Base-by-base conservation (phyloP, 2,329 filamentous ascomycete genomes). In the Talaromyces sp. region DNA sequence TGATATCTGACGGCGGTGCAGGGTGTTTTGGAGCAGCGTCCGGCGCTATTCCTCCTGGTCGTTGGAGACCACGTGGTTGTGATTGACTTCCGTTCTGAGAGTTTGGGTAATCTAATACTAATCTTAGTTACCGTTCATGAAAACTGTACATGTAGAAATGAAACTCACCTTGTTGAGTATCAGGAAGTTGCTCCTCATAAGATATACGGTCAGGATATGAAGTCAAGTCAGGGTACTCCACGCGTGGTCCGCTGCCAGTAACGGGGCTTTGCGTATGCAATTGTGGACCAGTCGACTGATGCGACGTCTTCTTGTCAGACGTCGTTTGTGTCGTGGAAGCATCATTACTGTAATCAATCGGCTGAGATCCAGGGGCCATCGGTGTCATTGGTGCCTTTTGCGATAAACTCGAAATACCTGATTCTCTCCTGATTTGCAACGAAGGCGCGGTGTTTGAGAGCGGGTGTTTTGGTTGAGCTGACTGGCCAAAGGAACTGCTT, bases 281-380 rank as follows among this genome's bases (percentile, higher is more conserved):
- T 63, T 83, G 81, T 2, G 83, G 85, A 1, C 84, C 86, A 11
- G 85, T 86, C 2, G 88, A 91, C 5, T 84, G 83, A 61, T 89
- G 85, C 1, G 89, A 90, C 2, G 89, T 92, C 70, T 84, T 86
- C 74, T 96, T 94, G n/a, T 86, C 84, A 3, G 84, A 88, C 1
- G 92, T 96, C 2, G 86, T 88, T 21, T 85, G 86, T 1, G 92
- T 97, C 1, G 92, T 95, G 2, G 91, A 96, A 1, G 91, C 93
- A 67, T 96, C 91, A 66, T 97, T 97, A 55, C 86, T 77, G 59
- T 85, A 86, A 82, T 86, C 82, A 21, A 77, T 77, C 15, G 80
- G 75, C 67, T 85, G 80, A 33, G 83, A 83, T 59, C 81, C 80
- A 11, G 79, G 78, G 8, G 79, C 78, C 74, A 86, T 79, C 21